Conservation (phyloP, 2,329 filamentous ascomycete genomes). For the Corynespora cassiicola region DNA sequence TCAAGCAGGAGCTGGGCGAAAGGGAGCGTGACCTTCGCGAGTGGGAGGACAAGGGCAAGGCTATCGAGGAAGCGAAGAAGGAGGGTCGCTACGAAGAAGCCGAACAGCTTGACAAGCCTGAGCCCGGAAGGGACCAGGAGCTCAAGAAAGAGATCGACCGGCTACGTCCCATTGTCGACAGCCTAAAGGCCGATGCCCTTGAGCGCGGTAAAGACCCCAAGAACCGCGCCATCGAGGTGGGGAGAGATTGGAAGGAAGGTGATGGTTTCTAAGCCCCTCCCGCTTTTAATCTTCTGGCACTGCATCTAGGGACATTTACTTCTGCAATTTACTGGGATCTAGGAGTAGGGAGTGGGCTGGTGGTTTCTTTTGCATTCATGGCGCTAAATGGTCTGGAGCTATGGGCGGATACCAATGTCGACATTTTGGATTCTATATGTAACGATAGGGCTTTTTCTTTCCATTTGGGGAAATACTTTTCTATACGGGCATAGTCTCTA, state of each 20-base stretch:
- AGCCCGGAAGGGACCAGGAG: conserved; percentile 51
- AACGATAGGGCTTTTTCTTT: too few species aligned
- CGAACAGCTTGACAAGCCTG: conserved; percentile 42
- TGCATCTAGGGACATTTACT: too few species aligned
- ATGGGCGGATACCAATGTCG: too few species aligned
- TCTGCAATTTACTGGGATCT: too few species aligned
- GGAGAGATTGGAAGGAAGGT: conserved; percentile 61
- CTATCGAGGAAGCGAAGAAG: conserved; percentile 41
- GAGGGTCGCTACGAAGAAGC: conserved; percentile 44
- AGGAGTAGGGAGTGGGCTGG: too few species aligned
- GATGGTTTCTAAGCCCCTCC: conserved; percentile 57
- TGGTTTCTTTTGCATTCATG: too few species aligned
- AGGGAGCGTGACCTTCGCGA: conserved; percentile 49
- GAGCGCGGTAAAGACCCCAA: conserved; percentile 59
- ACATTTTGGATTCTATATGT: too few species aligned
- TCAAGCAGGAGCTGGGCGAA: conserved; percentile 51
- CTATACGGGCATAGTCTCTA: too few species aligned
- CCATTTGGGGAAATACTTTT: too few species aligned
- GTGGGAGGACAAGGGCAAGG: conserved; percentile 50
- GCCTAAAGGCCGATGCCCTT: conserved; percentile 53
- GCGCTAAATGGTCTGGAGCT: too few species aligned
- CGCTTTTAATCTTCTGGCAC: too few species aligned
- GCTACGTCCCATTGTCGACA: conserved; percentile 51
- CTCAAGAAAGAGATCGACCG: conserved; percentile 53
- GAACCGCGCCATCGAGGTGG: conserved; percentile 59